Conservation (phyloP, 805 yeast genomes). For the Starmerella sp. region DNA sequence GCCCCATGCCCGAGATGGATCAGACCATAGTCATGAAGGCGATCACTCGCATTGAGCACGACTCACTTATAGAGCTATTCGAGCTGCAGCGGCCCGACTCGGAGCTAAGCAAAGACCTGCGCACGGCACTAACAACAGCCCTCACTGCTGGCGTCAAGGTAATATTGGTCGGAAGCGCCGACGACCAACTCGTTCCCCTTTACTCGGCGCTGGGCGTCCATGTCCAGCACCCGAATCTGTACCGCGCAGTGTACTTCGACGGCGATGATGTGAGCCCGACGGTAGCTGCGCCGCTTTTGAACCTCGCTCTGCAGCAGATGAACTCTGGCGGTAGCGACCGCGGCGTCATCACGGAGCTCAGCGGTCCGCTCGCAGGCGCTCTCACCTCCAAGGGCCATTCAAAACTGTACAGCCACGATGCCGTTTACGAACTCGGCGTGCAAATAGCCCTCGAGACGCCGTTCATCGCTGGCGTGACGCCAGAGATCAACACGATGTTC, state of each 20-base stretch:
- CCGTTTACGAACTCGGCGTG: constrained; percentile 73
- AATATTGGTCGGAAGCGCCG: constrained; percentile 75
- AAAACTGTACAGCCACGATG: constrained; percentile 68
- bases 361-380: constrained; percentile 73
- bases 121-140: constrained; percentile 53
- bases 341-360: constrained; percentile 74
- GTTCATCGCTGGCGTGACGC: constrained; percentile 33
- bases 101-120: constrained; percentile 55
- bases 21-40: constrained; percentile 75
- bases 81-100: constrained; percentile 74
- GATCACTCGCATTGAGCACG: constrained; percentile 80
- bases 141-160: constrained; percentile 64
- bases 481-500: constrained; percentile 31
- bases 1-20: constrained; percentile 87
- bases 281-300: constrained; percentile 64
- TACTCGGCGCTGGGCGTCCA: constrained; percentile 79
- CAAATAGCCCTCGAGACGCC: constrained; percentile 66
- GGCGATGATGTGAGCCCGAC: constrained; percentile 66
- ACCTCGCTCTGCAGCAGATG: constrained; percentile 59
- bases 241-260: constrained; percentile 80
- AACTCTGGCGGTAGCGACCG: constrained; percentile 76
- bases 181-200: constrained; percentile 88
- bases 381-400: constrained; percentile 95
- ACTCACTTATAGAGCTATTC: constrained; percentile 73
- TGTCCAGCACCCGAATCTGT: constrained; percentile 78